Base-by-base conservation (phyloP, 1,284 basidiomycete species). In the Leccinum pachyderme region DNA sequence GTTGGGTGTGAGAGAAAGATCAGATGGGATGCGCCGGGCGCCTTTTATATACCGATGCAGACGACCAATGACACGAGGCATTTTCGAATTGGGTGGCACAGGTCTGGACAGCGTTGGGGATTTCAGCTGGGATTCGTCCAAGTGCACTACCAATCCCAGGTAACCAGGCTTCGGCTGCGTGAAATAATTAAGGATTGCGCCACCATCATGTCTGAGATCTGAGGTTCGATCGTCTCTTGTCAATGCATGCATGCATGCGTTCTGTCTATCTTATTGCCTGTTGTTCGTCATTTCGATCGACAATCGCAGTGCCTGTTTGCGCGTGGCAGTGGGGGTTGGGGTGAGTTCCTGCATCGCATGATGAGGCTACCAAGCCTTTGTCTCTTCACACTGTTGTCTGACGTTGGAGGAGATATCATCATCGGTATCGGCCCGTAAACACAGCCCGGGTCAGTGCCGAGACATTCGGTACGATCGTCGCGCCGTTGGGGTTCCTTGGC, bases 371-470 rank as follows among this genome's bases (percentile, higher is more conserved):
- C 15, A 47, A 41, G 28, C 49, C 4, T 1, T 47, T 44, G 35
- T 27, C 12, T 45, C 46, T 44, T 43, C 6, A 32, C 22, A 27
- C 18, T 18, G 4, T 41, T 41, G 11, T 41, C 5, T 22, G 18
- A 41, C 22, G 27, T 5, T 7, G 27, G 7, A 28, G 27, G 15
- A 28, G 13, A 12, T 5, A 13, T 22, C 18, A 18, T 2, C 15
- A 24, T 13, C 25, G 5, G 9, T 2, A 32, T n/a, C 31, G 27
- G 49, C 22, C 31, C 11, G 15, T 9, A 39, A 18, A 45, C 58
- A 66, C 50, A 52, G 61, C 64, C 51, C 9, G 28, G 9, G 7
- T 47, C 37, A 39, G 18, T 56, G 25, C 59, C 22, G 18, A 7
- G 35, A 37, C n/a, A 39, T 39, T 41, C 39, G 39, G 39, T 12